Evolutionary conservation across 1,139 yeast genomes (phyloP).

Genomic region (Taiozyma sp.): DNA sequence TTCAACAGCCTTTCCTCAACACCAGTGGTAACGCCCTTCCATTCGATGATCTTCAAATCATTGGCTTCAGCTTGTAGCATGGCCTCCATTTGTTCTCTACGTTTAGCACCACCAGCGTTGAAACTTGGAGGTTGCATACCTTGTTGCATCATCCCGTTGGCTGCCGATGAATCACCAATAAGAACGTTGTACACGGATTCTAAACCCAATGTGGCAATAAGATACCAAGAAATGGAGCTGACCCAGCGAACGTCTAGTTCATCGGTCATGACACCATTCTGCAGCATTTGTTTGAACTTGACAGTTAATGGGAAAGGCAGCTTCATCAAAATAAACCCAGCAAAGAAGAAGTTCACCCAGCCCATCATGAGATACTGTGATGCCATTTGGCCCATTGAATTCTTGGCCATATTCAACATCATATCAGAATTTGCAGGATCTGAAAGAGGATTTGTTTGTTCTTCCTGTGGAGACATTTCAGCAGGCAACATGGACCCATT

Average conservation of each 20-base stretch:
- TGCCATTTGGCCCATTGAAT: conserved; percentile 74
- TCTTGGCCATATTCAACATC: conserved; percentile 76
- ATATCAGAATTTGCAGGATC: conserved; percentile 74
- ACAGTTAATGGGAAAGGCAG: conserved; percentile 82
- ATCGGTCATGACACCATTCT: conserved; percentile 78
- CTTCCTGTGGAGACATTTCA: conserved; percentile 37
- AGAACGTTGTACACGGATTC: conserved; percentile 74
- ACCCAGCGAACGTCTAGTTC: conserved; percentile 92
- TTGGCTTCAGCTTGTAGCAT: conserved; percentile 72
- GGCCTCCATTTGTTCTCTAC: conserved; percentile 52
- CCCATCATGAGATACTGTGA: conserved; percentile 96
- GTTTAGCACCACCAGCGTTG: conserved; percentile 9
- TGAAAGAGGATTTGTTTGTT: conserved; percentile 55
- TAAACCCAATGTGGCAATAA: conserved; percentile 82
- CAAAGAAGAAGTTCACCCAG: conserved; percentile 92
- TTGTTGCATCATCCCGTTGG: conserved; percentile 40
- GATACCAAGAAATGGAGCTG: conserved; percentile 97
- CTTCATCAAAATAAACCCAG: conserved; percentile 84
- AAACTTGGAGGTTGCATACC: conserved; percentile 35
- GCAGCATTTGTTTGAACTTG: conserved; percentile 89
- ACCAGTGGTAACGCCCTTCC: conserved; percentile 53
- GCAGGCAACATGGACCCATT: conserved; percentile 43
- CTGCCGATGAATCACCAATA: conserved; percentile 49
- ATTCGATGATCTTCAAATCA: conserved; percentile 62
- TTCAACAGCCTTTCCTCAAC: conserved; percentile 61